phyloP scores from a whole-genome alignment of 106 monocot species.

The Phalaenopsis aphrodite region DNA sequence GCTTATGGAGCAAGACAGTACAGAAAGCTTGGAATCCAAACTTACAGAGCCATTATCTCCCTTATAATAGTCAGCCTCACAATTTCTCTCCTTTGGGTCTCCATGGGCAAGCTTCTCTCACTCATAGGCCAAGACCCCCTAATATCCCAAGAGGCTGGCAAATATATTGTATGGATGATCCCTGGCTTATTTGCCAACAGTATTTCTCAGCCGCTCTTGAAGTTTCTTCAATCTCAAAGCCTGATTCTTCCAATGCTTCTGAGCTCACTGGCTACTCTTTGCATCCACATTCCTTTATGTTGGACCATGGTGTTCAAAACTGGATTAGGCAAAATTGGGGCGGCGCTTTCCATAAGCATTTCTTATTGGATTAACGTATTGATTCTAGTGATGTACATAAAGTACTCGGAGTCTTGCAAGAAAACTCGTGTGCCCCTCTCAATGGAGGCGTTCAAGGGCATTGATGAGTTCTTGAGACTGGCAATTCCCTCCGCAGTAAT shows the following conservation, averaged over 20 bases:
- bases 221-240: slow-evolving; percentile 29
- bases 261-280: slow-evolving; percentile 6
- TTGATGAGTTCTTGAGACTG: slow-evolving; percentile 9
- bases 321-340: slow-evolving; percentile 40
- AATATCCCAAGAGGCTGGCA: slow-evolving; percentile 30
- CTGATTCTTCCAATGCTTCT: slow-evolving; percentile 17
- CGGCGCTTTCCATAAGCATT: slow-evolving; percentile 47
- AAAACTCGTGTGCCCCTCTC: slow-evolving; percentile 35
- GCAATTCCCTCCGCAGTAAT: slow-evolving; percentile 20
- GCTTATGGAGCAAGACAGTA: slow-evolving; percentile 51
- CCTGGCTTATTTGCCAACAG: slow-evolving; percentile 36
- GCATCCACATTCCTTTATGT: slow-evolving; percentile 31
- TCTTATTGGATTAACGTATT: slow-evolving; percentile 39
- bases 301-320: slow-evolving; percentile 58
- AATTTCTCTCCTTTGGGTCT: slow-evolving; percentile 19
- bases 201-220: slow-evolving; percentile 16
- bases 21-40: slow-evolving; percentile 27
- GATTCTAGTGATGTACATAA: slow-evolving; percentile 40
- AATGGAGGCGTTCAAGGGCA: slow-evolving; percentile 22
- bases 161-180: slow-evolving; percentile 30
- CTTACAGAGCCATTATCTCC: slow-evolving; percentile 32
- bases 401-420: slow-evolving; percentile 37
- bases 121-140: slow-evolving; percentile 25
- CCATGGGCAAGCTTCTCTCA: slow-evolving; percentile 19
- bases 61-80: slow-evolving; percentile 32